Evolutionary conservation across 768 basidiomycete species (phyloP).

Genomic region (Podaxis sp.): DNA sequence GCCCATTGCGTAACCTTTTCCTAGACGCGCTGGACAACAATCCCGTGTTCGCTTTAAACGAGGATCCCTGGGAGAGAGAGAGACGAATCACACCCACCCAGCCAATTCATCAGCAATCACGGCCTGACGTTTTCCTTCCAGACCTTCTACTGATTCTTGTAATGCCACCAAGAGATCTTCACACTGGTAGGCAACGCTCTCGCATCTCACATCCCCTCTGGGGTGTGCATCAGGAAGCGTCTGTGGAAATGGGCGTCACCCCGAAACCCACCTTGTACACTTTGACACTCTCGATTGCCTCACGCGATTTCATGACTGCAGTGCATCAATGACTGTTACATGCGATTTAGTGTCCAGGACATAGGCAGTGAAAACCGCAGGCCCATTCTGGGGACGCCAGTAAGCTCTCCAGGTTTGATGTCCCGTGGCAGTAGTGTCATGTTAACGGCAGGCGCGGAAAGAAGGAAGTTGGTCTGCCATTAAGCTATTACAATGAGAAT

Average conservation of each 20-base stretch:
- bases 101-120: slow-evolving; percentile 32
- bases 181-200: slow-evolving; percentile 28
- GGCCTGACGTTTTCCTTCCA: slow-evolving; percentile 26
- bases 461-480: neutral
- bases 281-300: slow-evolving; percentile 31
- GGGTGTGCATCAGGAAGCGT: neutral
- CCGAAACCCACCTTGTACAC: slow-evolving; percentile 28
- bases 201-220: slow-evolving; percentile 37
- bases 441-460: neutral
- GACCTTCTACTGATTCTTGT: slow-evolving; percentile 25
- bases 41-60: slow-evolving; percentile 14
- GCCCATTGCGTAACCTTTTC: slow-evolving; percentile 33
- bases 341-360: neutral
- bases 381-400: slow-evolving; percentile 27
- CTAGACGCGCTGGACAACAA: slow-evolving; percentile 25
- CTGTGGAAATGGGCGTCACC: neutral
- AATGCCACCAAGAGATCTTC: slow-evolving; percentile 26
- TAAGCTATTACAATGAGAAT: neutral
- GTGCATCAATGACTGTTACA: neutral
- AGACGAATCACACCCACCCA: slow-evolving; percentile 20
- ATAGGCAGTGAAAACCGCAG: slow-evolving; percentile 22
- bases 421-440: neutral
- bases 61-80: neutral
- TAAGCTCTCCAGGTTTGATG: slow-evolving; percentile 7
- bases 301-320: slow-evolving; percentile 26